Conservation (phyloP, 768 basidiomycete genomes). For the Tulasnella sp. region DNA sequence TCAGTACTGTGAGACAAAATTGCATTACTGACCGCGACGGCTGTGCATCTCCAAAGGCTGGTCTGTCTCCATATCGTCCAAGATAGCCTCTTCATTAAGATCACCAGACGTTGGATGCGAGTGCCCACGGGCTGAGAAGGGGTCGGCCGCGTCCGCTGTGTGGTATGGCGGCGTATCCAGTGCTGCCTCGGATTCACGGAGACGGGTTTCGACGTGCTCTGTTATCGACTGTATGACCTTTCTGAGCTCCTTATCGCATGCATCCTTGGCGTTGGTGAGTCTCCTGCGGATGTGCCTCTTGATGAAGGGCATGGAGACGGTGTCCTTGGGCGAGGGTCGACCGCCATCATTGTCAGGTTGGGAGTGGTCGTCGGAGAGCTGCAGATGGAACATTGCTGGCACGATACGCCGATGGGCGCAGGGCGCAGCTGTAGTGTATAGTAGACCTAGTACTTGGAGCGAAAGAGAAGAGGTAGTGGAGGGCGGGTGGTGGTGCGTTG, state of each 20-base stretch:
- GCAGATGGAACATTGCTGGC: slow-evolving; percentile 30
- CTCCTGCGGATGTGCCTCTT: slow-evolving; percentile 87
- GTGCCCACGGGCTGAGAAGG: slow-evolving; percentile 7
- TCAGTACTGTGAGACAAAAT: slow-evolving; percentile 4
- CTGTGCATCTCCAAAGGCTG: slow-evolving; percentile 24
- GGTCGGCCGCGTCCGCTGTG: slow-evolving; percentile 20
- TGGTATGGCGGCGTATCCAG: slow-evolving; percentile 29
- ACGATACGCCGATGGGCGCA: slow-evolving; percentile 16
- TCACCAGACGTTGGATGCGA: slow-evolving; percentile 15
- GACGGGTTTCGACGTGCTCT: slow-evolving; percentile 83
- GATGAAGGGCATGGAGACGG: slow-evolving; percentile 85
- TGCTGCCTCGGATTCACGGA: slow-evolving; percentile 61
- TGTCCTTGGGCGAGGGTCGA: slow-evolving; percentile 39
- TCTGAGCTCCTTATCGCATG: slow-evolving; percentile 93
- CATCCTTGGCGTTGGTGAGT: slow-evolving; percentile 87
- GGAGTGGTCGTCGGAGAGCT: slow-evolving; percentile 35
- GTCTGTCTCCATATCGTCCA: slow-evolving; percentile 63
- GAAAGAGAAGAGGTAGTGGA: not conserved
- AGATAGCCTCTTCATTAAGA: slow-evolving; percentile 56
- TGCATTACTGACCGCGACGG: slow-evolving; percentile 18
- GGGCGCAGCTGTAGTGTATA: slow-evolving; percentile 6
- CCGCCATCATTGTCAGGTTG: slow-evolving; percentile 29
- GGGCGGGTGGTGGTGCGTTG: not conserved
- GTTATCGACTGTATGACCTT: slow-evolving; percentile 93
- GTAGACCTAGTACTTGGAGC: not conserved